phyloP scores from a whole-genome alignment of 2,329 filamentous ascomycete species.

The Fusarium heterosporum region DNA sequence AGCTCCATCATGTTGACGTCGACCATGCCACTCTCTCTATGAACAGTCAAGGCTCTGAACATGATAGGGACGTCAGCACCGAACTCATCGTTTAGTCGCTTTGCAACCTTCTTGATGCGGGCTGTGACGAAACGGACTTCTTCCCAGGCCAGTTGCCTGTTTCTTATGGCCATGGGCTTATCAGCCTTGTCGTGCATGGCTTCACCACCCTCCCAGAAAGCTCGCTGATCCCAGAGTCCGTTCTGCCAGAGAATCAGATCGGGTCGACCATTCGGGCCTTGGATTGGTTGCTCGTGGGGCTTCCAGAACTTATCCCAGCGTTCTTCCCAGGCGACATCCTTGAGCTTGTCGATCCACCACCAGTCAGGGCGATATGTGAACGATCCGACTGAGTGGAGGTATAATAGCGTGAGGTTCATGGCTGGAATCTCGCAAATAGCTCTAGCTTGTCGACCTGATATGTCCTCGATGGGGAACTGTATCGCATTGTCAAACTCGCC shows the following conservation, averaged over 20 bases:
- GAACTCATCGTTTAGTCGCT: constrained; percentile 25
- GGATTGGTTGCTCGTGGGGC: constrained; percentile 23
- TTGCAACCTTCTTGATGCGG: constrained; percentile 28
- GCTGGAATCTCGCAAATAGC: constrained; percentile 20
- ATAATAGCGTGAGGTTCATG: constrained; percentile 24
- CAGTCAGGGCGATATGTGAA: constrained; percentile 36
- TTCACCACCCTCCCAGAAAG: constrained; percentile 23
- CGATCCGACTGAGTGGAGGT: constrained; percentile 33
- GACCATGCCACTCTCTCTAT: constrained; percentile 26
- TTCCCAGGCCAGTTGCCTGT: constrained; percentile 35
- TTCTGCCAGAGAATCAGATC: constrained; percentile 39
- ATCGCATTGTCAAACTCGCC: constrained; percentile 26
- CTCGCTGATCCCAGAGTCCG: constrained; percentile 33
- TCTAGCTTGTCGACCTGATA: constrained; percentile 12
- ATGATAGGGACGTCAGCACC: constrained; percentile 17
- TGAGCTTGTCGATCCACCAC: constrained; percentile 40
- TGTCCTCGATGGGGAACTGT: constrained; percentile 19
- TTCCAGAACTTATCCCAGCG: constrained; percentile 33
- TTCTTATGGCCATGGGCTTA: constrained; percentile 5
- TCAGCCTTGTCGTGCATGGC: constrained; percentile 12
- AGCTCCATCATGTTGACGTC: constrained; percentile 38
- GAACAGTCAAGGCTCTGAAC: constrained; percentile 33
- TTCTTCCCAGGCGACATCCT: constrained; percentile 31
- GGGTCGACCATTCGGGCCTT: constrained; percentile 23
- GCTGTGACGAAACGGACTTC: constrained; percentile 34